These are phyloP conservation scores for Dichotomocladium elegans DNA, from an alignment of 371 early-diverging fungal species.

Conservation along the genomic window DNA sequence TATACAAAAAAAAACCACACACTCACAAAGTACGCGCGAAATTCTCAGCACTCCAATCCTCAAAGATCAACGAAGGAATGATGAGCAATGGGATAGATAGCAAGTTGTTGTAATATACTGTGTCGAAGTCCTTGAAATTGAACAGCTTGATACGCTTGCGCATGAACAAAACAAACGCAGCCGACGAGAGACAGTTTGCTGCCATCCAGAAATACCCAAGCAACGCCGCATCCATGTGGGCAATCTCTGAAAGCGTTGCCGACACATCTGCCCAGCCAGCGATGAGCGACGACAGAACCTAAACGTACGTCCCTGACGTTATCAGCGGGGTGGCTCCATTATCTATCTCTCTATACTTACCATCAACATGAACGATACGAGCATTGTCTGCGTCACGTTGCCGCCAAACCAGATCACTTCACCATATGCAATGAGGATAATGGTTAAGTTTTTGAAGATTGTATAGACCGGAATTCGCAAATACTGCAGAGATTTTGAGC, in stretches of 20 bases:
- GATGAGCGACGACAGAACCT: conserved; percentile 87
- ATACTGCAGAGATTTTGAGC: conserved; percentile 89
- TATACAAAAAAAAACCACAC: neutral
- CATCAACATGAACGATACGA: conserved; percentile 88
- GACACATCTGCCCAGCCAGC: conserved; percentile 81
- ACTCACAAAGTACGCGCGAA: conserved; percentile 55
- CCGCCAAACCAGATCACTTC: conserved; percentile 87
- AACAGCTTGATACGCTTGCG: conserved; percentile 82
- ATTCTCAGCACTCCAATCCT: conserved; percentile 65
- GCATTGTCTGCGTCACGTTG: conserved; percentile 73
- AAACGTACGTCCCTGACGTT: neutral
- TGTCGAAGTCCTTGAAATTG: conserved; percentile 91
- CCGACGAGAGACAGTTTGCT: conserved; percentile 89
- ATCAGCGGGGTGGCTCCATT: neutral
- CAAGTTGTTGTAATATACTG: conserved; percentile 95
- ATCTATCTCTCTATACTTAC: conserved; percentile 26
- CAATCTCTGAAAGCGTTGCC: conserved; percentile 42
- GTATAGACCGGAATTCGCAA: conserved; percentile 95
- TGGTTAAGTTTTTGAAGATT: conserved; percentile 98
- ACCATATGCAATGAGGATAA: conserved; percentile 95
- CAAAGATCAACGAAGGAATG: conserved; percentile 71
- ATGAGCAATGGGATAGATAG: conserved; percentile 86
- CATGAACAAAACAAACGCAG: conserved; percentile 88
- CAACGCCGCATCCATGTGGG: conserved; percentile 26
- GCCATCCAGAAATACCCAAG: conserved; percentile 87